Evolutionary conservation across 208 protist genomes (phyloP), one percentile per base, ranked within the genome.

Genomic region (Trypanosoma mega): DNA sequence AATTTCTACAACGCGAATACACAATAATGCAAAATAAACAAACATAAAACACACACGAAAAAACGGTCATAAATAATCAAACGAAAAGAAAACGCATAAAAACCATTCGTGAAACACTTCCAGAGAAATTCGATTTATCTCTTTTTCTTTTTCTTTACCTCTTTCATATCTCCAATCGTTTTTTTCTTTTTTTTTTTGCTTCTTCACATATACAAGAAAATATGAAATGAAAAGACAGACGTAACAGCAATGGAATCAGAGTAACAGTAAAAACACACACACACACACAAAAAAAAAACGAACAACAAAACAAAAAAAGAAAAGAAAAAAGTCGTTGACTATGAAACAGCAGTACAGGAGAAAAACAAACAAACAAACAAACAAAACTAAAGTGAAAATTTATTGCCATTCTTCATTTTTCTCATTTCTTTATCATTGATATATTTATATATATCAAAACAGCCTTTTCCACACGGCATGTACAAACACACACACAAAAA

Each of bases 361-460:
- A 39, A 63, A 54, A 33, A 70, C 37, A 33, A 56, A 49, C 45
- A 56, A 58, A 60, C 29, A 49, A 29, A 45, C 36, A 49, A 45
- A 59, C 20, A n/a, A n/a, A 27, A 24, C 8, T 5, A 46, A 12
- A 8, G 23, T 12, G 21, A 59, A 59, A 8, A 16, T n/a, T 3
- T 41, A 55, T 34, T 26, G 23, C 30, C 24, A 21, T 30, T 9
- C 21, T 26, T 47, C 16, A 44, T 61, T 12, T 54, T 12, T 12
- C 14, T n/a, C n/a, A n/a, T n/a, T n/a, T n/a, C n/a, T n/a, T n/a
- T n/a, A n/a, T n/a, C n/a, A n/a, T n/a, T n/a, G n/a, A n/a, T n/a
- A n/a, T n/a, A n/a, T n/a, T n/a, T n/a, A n/a, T n/a, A n/a, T n/a
- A n/a, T n/a, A n/a, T 18, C 50, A 51, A 57, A 34, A 57, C 23